Percentiles rank a stretch among this genome's conserved stretches.
Conservation (phyloP, 345 rosid genomes). For the Toxicodendron radicans region DNA sequence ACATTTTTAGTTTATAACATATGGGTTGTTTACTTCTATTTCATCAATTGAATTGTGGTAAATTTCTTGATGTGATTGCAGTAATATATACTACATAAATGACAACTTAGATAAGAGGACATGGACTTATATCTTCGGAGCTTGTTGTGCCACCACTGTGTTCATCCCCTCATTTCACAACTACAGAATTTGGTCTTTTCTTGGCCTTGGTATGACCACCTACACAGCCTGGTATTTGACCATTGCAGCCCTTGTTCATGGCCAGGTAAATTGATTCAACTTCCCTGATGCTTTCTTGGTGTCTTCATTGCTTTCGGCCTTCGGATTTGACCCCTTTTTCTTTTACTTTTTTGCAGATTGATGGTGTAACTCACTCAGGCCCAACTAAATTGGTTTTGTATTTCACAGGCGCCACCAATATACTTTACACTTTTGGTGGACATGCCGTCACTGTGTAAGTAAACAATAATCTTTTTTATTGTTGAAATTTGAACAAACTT, state of each 20-base stretch:
- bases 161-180: slow-evolving; percentile 83
- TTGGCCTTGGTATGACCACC: slow-evolving; percentile 84
- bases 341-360: slow-evolving; percentile 34
- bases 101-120: slow-evolving; percentile 83
- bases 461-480: slow-evolving; percentile 9
- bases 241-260: slow-evolving; percentile 57
- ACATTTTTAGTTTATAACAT: not conserved
- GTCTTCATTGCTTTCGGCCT: not conserved
- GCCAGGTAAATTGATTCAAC: slow-evolving; percentile 45
- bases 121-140: slow-evolving; percentile 92
- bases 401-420: slow-evolving; percentile 90
- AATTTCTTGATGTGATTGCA: slow-evolving; percentile 26
- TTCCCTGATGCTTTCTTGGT: not conserved
- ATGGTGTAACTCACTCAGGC: slow-evolving; percentile 64
- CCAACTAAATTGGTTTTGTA: slow-evolving; percentile 64
- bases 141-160: slow-evolving; percentile 81
- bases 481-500: slow-evolving; percentile 8
- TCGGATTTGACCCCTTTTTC: not conserved
- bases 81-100: slow-evolving; percentile 80
- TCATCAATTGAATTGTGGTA: slow-evolving; percentile 10
- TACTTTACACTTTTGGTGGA: slow-evolving; percentile 85
- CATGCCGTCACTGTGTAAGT: slow-evolving; percentile 89
- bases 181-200: slow-evolving; percentile 84
- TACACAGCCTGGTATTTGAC: slow-evolving; percentile 92
- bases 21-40: slow-evolving; percentile 9